Conservation (phyloP, 306 rosid genomes). For the Casuarina equisetifolia region DNA sequence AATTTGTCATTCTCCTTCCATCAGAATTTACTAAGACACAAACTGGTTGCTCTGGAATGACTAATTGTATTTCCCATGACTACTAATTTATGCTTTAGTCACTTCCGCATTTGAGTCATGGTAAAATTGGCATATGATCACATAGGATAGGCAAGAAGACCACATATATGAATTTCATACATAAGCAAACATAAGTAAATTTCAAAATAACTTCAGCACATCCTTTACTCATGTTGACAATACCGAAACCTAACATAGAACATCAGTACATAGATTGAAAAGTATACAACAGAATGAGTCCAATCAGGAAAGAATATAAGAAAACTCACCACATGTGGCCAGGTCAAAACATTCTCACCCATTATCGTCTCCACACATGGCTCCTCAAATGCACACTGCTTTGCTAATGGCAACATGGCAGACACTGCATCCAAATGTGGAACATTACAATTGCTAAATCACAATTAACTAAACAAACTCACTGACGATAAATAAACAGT, state of each 20-base stretch:
- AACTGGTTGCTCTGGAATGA: neutral
- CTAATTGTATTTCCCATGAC: neutral
- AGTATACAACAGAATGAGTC: slow-evolving; percentile 8
- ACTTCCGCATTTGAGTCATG: neutral
- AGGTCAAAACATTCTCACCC: slow-evolving; percentile 94
- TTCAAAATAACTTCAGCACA: neutral
- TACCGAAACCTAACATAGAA: neutral
- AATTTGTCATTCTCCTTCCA: neutral
- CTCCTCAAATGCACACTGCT: slow-evolving; percentile 98
- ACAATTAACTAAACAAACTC: neutral
- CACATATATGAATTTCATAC: neutral
- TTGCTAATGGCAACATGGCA: slow-evolving; percentile 91
- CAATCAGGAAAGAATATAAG: slow-evolving; percentile 5
- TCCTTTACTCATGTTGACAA: neutral
- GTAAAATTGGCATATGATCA: neutral
- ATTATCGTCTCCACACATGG: slow-evolving; percentile 89
- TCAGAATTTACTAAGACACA: neutral
- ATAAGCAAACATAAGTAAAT: neutral
- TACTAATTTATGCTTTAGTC: neutral
- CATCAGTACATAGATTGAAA: neutral
- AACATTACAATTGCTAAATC: slow-evolving; percentile 7
- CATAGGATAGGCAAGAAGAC: neutral
- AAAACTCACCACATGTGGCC: slow-evolving; percentile 91
- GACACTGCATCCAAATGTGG: slow-evolving; percentile 68
- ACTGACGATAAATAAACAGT: neutral